Percentiles rank a stretch among this genome's conserved stretches.
These are phyloP conservation scores for Lippia alba DNA, from an alignment of 305 asterid species.

Conservation along the genomic window DNA sequence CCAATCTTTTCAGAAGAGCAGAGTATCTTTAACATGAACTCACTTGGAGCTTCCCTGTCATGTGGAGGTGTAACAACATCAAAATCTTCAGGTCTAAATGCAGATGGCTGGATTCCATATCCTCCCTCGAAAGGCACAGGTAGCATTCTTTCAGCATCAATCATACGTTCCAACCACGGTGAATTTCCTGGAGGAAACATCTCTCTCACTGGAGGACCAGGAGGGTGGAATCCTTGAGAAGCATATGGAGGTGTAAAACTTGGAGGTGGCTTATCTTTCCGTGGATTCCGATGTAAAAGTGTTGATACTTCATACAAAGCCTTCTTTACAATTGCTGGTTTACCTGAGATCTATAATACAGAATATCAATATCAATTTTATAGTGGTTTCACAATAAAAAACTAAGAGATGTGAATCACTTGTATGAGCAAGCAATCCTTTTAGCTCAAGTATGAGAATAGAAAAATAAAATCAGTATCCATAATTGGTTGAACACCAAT, in stretches of 20 bases:
- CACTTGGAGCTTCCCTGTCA: conserved; percentile 58
- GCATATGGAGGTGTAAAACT: conserved; percentile 48
- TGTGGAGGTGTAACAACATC: conserved; percentile 57
- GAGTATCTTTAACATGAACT: conserved; percentile 73
- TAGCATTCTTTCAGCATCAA: conserved; percentile 48
- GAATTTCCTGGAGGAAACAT: conserved; percentile 54
- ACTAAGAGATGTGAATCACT: conserved; percentile 22
- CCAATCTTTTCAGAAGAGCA: conserved; percentile 81
- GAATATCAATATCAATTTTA: conserved; percentile 39
- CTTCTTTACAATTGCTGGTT: conserved; percentile 62
- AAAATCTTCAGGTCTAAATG: conserved; percentile 49
- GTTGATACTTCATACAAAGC: conserved; percentile 77
- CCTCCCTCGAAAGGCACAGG: conserved; percentile 52
- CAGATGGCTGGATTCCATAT: conserved; percentile 56
- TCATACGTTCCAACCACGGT: conserved; percentile 54
- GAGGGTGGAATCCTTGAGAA: conserved; percentile 52
- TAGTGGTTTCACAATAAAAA: conserved; percentile 24
- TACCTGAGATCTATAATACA: conserved; percentile 66
- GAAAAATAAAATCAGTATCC: conserved; percentile 10
- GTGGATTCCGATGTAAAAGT: conserved; percentile 75
- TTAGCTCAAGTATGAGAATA: conserved; percentile 19
- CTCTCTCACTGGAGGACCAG: conserved; percentile 60
- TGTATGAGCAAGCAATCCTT: conserved; percentile 9
- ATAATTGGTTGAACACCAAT: conserved; percentile 11
- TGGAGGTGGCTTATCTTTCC: conserved; percentile 66